Conservation (phyloP, 108 stramenopile species). For the Cyclotella atomus region DNA sequence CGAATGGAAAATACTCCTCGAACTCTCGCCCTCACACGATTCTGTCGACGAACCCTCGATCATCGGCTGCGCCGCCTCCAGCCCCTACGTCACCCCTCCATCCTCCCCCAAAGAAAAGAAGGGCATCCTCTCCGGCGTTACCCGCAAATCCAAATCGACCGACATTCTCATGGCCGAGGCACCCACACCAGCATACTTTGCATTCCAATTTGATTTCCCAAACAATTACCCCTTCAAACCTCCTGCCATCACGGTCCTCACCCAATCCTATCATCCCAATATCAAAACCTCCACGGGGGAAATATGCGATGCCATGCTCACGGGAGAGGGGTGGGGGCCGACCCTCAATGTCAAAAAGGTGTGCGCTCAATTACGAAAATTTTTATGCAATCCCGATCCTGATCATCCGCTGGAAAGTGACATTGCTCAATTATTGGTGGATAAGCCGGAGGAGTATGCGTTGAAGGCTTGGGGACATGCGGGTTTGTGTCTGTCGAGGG, state of each 20-base stretch:
- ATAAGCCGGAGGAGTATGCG: conserved; percentile 46
- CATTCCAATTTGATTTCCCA: conserved; percentile 49
- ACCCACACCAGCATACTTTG: conserved; percentile 35
- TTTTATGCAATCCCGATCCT: conserved; percentile 48
- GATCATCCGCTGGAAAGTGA: conserved; percentile 56
- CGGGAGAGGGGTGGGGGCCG: conserved; percentile 71
- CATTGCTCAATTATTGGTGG: conserved; percentile 38
- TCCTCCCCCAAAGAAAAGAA: background rate
- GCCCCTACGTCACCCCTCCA: conserved; percentile 43
- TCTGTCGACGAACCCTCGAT: conserved; percentile 19
- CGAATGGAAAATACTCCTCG: conserved; percentile 45
- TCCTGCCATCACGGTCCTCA: conserved; percentile 67
- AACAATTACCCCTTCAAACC: conserved; percentile 72
- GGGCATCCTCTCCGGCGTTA: conserved; percentile 33
- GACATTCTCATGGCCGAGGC: background rate
- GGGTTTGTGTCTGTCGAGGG: conserved; percentile 7
- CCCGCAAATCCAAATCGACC: conserved; percentile 24
- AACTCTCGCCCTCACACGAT: conserved; percentile 45
- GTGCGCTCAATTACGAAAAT: conserved; percentile 38
- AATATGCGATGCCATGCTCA: conserved; percentile 71
- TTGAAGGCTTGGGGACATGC: conserved; percentile 22
- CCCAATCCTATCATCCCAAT: conserved; percentile 82
- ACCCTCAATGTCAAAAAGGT: conserved; percentile 53
- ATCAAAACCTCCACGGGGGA: conserved; percentile 75
- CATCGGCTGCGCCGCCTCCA: conserved; percentile 39